phyloP scores from a whole-genome alignment of 768 basidiomycete genomes.

The Mycena olivaceomarginata region DNA sequence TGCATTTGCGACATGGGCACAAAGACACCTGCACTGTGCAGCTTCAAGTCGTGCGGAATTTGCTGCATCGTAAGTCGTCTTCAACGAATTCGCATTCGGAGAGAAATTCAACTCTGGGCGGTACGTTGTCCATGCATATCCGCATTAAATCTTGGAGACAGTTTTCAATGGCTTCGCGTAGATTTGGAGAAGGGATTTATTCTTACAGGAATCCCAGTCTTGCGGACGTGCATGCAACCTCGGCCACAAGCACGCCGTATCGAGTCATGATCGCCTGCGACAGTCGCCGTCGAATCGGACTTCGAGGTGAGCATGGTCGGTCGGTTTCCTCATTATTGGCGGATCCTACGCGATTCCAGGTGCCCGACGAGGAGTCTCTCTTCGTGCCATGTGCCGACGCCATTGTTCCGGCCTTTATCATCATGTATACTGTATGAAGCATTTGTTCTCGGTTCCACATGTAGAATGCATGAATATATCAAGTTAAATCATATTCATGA shows the following conservation, averaged over 20 bases:
- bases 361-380: conserved; percentile 68
- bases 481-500: conserved; percentile 27
- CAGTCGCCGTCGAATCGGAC: conserved; percentile 63
- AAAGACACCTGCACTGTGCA: conserved; percentile 70
- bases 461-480: conserved; percentile 32
- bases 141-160: not conserved
- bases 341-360: conserved; percentile 53
- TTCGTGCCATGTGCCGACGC: conserved; percentile 74
- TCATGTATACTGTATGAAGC: conserved; percentile 71
- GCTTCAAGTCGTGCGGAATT: conserved; percentile 79
- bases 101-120: conserved; percentile 70
- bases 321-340: not conserved
- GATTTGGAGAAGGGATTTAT: conserved; percentile 79
- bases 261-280: conserved; percentile 80
- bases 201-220: conserved; percentile 75
- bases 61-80: conserved; percentile 74
- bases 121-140: conserved; percentile 55
- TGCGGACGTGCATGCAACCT: conserved; percentile 78
- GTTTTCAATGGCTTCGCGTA: conserved; percentile 48
- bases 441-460: conserved; percentile 13
- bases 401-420: conserved; percentile 74
- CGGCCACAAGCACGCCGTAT: conserved; percentile 80
- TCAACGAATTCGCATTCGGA: conserved; percentile 76
- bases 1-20: conserved; percentile 83
- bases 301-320: conserved; percentile 51